Evolutionary conservation across 257 asterid genomes (phyloP).

Genomic region (Solanum pimpinellifolium): DNA sequence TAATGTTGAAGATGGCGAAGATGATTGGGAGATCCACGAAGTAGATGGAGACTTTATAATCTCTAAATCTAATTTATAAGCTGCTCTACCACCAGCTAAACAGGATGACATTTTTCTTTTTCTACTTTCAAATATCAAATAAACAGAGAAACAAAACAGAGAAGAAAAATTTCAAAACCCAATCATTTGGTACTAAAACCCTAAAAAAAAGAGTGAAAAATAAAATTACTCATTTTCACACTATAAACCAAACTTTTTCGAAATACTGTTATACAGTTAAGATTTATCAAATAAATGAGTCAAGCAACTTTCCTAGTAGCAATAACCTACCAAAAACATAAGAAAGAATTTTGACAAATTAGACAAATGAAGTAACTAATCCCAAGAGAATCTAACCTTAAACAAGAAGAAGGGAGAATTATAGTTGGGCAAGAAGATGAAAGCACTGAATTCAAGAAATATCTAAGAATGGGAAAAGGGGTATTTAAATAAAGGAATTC

Average conservation of each 20-base stretch:
- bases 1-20: conserved; percentile 79
- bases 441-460: conserved; percentile 12
- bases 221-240: not conserved
- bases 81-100: conserved; percentile 61
- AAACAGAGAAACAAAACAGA: not conserved
- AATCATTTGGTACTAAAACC: conserved; percentile 33
- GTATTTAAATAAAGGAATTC: conserved; percentile 6
- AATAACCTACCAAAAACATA: not conserved
- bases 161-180: not conserved
- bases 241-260: not conserved
- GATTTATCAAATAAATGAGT: not conserved
- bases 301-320: not conserved
- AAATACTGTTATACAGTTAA: not conserved
- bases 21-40: conserved; percentile 62
- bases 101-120: conserved; percentile 48
- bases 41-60: conserved; percentile 61
- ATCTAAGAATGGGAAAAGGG: conserved; percentile 12
- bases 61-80: conserved; percentile 51
- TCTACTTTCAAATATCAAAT: too few relatives aligned
- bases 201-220: not conserved
- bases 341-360: not conserved
- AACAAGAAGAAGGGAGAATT: not conserved
- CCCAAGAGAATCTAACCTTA: not conserved
- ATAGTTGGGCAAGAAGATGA: not conserved
- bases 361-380: not conserved